phyloP scores from a whole-genome alignment of 352 stramenopile genomes.

The Phytophthora pseudosyringae region DNA sequence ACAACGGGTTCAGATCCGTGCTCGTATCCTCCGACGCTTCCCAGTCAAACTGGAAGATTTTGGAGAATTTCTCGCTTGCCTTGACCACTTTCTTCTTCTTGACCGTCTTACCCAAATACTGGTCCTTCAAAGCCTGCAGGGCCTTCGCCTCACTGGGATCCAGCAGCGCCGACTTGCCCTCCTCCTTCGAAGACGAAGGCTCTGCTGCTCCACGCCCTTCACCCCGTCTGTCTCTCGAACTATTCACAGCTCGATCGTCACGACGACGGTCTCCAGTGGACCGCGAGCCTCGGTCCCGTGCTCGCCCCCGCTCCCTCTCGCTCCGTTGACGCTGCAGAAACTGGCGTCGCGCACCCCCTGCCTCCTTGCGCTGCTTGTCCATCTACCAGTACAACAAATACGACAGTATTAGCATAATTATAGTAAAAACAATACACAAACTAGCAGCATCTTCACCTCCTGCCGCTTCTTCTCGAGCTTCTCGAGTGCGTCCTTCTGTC shows the following conservation, averaged over 20 bases:
- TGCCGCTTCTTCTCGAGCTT: conserved; percentile 73
- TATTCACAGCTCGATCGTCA: conserved; percentile 14
- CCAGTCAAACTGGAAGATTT: conserved; percentile 96
- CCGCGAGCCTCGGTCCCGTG: conserved; percentile 23
- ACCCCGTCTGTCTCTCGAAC: conserved; percentile 16
- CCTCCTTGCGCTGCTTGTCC: conserved; percentile 61
- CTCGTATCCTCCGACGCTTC: conserved; percentile 93
- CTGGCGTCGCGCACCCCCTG: conserved; percentile 61
- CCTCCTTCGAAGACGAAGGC: conserved; percentile 18
- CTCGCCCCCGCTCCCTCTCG: conserved; percentile 38
- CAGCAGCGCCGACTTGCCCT: conserved; percentile 25
- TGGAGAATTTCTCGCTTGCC: conserved; percentile 93
- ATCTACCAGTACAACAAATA: conserved; percentile 37
- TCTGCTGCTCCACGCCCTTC: conserved; percentile 7
- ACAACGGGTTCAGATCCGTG: conserved; percentile 91
- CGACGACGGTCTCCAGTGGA: conserved; percentile 28
- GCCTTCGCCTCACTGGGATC: conserved; percentile 73
- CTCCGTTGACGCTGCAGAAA: conserved; percentile 68
- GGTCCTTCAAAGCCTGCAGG: conserved; percentile 84
- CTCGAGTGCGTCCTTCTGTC: conserved; percentile 76
- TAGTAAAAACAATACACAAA: conserved; percentile 6
- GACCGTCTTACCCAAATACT: conserved; percentile 89
- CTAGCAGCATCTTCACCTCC: conserved; percentile 39
- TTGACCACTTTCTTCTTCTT: conserved; percentile 93
- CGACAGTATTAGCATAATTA: background rate